Conservation (phyloP, 345 rosid species). For the Ceriops zippeliana region DNA sequence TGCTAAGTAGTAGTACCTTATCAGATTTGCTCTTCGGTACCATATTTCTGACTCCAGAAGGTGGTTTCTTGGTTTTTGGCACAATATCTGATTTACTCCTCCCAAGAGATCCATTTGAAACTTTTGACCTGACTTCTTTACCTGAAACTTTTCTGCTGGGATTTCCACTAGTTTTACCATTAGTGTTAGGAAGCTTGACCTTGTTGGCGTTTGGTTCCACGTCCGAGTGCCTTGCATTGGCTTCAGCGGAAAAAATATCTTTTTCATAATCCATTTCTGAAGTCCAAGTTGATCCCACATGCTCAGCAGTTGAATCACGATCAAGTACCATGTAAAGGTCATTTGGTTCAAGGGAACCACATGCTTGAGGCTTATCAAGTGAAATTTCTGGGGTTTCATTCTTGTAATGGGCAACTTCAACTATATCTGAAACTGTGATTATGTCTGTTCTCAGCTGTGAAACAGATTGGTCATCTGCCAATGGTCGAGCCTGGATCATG, state of each 20-base stretch:
- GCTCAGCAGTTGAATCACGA: constrained; percentile 52
- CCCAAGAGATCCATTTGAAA: constrained; percentile 38
- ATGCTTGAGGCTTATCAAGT: constrained; percentile 23
- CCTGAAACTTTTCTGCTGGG: constrained; percentile 35
- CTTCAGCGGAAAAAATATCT: constrained; percentile 39
- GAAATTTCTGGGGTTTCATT: constrained; percentile 33
- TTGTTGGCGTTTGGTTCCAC: constrained; percentile 26
- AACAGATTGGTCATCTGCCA: constrained; percentile 40
- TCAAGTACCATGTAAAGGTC: constrained; percentile 90
- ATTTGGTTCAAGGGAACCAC: constrained; percentile 60
- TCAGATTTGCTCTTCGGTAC: constrained; percentile 56
- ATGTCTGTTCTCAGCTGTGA: constrained; percentile 50
- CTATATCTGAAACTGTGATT: constrained; percentile 58
- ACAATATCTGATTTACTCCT: constrained; percentile 43
- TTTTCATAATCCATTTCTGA: constrained; percentile 74
- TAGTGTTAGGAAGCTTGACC: constrained; percentile 30
- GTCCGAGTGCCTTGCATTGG: constrained; percentile 29
- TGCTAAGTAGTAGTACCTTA: constrained; percentile 39
- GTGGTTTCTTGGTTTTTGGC: constrained; percentile 53
- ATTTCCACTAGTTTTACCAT: constrained; percentile 33
- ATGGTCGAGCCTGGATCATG: constrained; percentile 61
- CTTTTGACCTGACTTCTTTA: constrained; percentile 54
- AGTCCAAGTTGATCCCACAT: constrained; percentile 52
- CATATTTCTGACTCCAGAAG: constrained; percentile 54
- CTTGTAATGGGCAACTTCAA: constrained; percentile 40